Evolutionary conservation across 2,329 filamentous ascomycete species (phyloP), one percentile per base, ranked within the genome.

Genomic region (Periconia sp.): DNA sequence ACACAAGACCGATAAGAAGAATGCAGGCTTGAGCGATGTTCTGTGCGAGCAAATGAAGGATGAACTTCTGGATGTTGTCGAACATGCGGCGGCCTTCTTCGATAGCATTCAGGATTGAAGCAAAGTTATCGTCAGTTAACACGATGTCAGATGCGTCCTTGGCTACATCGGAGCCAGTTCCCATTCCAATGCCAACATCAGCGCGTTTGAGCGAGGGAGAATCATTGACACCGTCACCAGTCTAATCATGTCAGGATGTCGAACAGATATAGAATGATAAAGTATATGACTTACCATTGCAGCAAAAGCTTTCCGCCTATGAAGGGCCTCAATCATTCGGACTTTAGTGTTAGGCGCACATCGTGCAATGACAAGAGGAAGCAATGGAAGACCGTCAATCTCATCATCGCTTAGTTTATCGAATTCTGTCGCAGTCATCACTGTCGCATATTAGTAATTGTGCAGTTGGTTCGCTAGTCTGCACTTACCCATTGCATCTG

Each of bases 161-260:
- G 48, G 89, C 89, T 5, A 95, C 89, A 57, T 94, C 89, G 9
- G 86, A 90, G 2, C 89, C 89, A 11, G 86, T 85, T n/a, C 89
- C 89, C 89, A 95, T 95, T 40, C 89, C 89, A 54, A 94, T 95
- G 52, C 88, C 89, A 5, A 95, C 88, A 61, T 95, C 90, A 2
- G 89, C 87, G 31, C 83, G 81, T 56, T 89, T 88, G 23, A 95
- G 78, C 4, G 88, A 90, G 0, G 89, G 89, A 2, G 88, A 88
- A 63, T 95, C 89, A 63, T 95, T 95, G 50, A 94, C 89, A 33
- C 89, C 89, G 57, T 95, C 89, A 45, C 89, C 89, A 13, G 89
- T 94, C 57, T 55, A 13, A 30, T 15, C 5, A 16, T 10, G 21
- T 10, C 15, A 16, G 10, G 11, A 28, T 37, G 2, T 17, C 3